phyloP scores from a whole-genome alignment of 805 yeast species.

The Candida arabinofermentans region DNA sequence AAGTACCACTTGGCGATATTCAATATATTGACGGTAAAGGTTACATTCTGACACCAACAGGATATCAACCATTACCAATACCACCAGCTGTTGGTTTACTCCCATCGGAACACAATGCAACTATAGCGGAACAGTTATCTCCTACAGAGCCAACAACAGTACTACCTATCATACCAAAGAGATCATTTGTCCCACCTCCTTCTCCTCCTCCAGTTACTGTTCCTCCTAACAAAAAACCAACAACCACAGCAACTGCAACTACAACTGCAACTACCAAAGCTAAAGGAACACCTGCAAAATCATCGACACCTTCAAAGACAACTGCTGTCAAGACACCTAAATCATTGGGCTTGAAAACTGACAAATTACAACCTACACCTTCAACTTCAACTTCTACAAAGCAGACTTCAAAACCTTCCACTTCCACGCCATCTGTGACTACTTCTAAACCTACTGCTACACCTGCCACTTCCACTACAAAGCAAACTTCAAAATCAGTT shows the following conservation, averaged over 20 bases:
- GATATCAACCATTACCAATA: too few relatives aligned
- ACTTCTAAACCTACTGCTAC: not conserved
- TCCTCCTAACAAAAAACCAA: not conserved
- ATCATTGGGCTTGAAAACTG: too few relatives aligned
- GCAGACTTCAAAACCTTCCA: not conserved
- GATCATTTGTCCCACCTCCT: not conserved
- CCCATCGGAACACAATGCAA: not conserved
- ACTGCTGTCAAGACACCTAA: not conserved
- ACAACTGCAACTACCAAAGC: not conserved
- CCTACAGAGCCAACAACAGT: too few relatives aligned
- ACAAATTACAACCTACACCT: not conserved
- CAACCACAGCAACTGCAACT: not conserved
- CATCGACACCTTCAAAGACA: not conserved
- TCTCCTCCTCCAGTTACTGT: not conserved
- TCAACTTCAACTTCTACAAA: not conserved
- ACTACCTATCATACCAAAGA: not conserved
- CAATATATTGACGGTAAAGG: too few relatives aligned
- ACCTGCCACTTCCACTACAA: not conserved
- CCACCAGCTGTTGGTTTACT: too few relatives aligned
- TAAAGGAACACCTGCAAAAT: slow-evolving; percentile 2
- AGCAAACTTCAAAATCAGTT: not conserved
- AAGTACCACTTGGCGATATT: too few relatives aligned
- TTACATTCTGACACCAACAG: too few relatives aligned
- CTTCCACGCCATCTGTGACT: not conserved
- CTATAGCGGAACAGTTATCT: too few relatives aligned